These are phyloP conservation scores for Strobilomyces echinocephalus DNA, from an alignment of 768 basidiomycete species.

Conservation along the genomic window DNA sequence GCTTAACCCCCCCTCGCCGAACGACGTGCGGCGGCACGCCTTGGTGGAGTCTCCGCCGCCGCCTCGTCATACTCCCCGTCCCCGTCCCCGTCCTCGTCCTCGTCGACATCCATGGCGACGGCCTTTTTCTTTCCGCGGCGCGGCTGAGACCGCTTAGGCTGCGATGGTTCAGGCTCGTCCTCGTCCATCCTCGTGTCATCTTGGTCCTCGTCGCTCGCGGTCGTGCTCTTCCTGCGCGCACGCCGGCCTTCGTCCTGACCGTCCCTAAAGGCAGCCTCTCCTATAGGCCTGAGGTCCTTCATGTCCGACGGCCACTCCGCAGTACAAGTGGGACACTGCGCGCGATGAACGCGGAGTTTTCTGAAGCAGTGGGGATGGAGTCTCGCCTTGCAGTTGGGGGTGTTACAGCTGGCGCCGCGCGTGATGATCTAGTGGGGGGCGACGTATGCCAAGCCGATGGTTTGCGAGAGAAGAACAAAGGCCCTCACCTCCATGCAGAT, in stretches of 20 bases:
- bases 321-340: conserved; percentile 53
- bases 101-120: conserved; percentile 41
- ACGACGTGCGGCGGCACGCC: conserved; percentile 16
- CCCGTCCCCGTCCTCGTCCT: conserved; percentile 41
- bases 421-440: conserved; percentile 59
- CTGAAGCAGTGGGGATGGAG: conserved; percentile 65
- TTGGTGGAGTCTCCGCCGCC: conserved; percentile 21
- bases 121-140: conserved; percentile 27
- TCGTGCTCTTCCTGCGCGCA: conserved; percentile 30
- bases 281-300: conserved; percentile 50
- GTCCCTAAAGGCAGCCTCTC: conserved; percentile 63
- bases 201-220: conserved; percentile 38
- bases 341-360: conserved; percentile 41
- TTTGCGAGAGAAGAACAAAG: no score
- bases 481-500: conserved; percentile 66
- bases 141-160: conserved; percentile 25
- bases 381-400: conserved; percentile 54
- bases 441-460: not conserved
- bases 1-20: conserved; percentile 17
- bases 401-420: conserved; percentile 59
- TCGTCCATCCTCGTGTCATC: conserved; percentile 36
- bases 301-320: conserved; percentile 56
- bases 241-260: conserved; percentile 50
- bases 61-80: conserved; percentile 38
- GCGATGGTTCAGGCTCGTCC: conserved; percentile 31